Conservation (phyloP, 306 rosid species). For the Astragalus membranaceus region DNA sequence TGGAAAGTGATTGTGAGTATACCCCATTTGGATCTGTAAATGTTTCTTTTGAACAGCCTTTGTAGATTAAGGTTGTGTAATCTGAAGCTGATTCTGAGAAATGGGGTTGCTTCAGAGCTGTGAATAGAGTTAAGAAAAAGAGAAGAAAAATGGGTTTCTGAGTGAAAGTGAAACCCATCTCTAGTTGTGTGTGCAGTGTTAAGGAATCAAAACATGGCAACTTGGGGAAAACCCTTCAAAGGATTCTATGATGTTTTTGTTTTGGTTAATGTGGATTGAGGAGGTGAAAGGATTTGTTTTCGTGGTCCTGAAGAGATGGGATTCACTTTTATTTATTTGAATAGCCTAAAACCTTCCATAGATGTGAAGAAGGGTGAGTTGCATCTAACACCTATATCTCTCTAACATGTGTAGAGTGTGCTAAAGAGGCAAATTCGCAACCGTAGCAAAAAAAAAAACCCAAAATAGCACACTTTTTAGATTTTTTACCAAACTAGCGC, state of each 20-base stretch:
- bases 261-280: not conserved
- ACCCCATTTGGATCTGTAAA: slow-evolving; percentile 81
- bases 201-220: slow-evolving; percentile 52
- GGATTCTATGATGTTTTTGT: not conserved
- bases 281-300: slow-evolving; percentile 9
- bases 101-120: slow-evolving; percentile 17
- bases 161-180: slow-evolving; percentile 51
- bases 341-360: slow-evolving; percentile 31
- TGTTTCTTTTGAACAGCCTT: slow-evolving; percentile 81
- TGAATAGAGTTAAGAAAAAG: slow-evolving; percentile 22
- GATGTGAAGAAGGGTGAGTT: slow-evolving; percentile 25
- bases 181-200: slow-evolving; percentile 5
- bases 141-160: slow-evolving; percentile 24
- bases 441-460: no score
- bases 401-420: slow-evolving; percentile 2
- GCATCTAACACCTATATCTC: not conserved
- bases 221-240: not conserved
- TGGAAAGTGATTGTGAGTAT: slow-evolving; percentile 76
- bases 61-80: slow-evolving; percentile 62
- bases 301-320: slow-evolving; percentile 21
- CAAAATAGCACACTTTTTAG: no score
- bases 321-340: slow-evolving; percentile 31
- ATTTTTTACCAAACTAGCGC: no score
- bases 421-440: no score
- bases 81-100: slow-evolving; percentile 48